Conservation (phyloP, 768 basidiomycete species). For the Chalciporus piperatus region DNA sequence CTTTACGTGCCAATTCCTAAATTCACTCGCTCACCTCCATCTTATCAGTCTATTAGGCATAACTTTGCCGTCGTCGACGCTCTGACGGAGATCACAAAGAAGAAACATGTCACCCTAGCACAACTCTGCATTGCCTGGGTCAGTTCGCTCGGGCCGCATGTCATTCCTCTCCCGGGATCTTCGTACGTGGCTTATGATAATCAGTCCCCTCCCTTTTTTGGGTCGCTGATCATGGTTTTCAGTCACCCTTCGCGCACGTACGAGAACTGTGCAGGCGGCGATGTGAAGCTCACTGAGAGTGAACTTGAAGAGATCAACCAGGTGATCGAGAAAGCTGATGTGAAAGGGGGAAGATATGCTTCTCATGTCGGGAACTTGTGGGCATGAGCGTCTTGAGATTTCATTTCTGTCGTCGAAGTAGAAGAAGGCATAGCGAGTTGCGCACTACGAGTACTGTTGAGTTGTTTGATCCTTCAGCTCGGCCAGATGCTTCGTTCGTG, state of each 20-base stretch:
- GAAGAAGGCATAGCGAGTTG: too few relatives aligned
- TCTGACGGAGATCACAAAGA: slow-evolving; percentile 37
- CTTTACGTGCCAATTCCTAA: not conserved
- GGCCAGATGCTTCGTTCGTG: too few relatives aligned
- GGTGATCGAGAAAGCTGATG: slow-evolving; percentile 31
- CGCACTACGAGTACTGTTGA: too few relatives aligned
- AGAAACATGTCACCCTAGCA: slow-evolving; percentile 39
- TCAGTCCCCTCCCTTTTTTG: not conserved
- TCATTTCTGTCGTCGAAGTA: too few relatives aligned
- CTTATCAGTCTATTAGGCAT: slow-evolving; percentile 34
- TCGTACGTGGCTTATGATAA: slow-evolving; percentile 29
- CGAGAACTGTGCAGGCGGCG: slow-evolving; percentile 42
- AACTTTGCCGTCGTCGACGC: slow-evolving; percentile 45
- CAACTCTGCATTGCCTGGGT: slow-evolving; percentile 46
- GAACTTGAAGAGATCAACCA: slow-evolving; percentile 40
- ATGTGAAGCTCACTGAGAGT: slow-evolving; percentile 36
- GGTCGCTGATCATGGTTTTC: not conserved
- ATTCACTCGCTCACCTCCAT: not conserved
- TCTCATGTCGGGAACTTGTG: slow-evolving; percentile 23
- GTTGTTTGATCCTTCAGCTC: too few relatives aligned
- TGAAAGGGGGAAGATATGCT: slow-evolving; percentile 41
- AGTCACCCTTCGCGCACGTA: slow-evolving; percentile 37
- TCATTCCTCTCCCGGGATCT: slow-evolving; percentile 49
- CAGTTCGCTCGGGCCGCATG: slow-evolving; percentile 33
- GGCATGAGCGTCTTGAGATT: slow-evolving; percentile 20